Base-by-base conservation (phyloP, 1,284 basidiomycete species). In the Microbotryomycetes sp. region DNA sequence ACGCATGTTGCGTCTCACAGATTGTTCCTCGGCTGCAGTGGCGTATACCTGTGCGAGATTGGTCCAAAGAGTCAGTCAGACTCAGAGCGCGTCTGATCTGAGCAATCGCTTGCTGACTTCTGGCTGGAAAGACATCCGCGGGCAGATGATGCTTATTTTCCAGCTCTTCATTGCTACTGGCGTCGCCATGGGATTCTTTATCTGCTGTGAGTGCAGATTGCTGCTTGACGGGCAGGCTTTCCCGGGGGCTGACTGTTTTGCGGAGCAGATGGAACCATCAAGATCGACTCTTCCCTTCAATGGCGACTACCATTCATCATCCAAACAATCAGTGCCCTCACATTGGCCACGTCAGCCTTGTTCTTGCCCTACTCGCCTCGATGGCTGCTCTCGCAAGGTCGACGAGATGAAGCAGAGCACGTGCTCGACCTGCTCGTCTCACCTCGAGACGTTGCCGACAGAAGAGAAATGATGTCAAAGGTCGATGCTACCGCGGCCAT, bases 351-450 rank as follows among this genome's bases (percentile, higher is more conserved):
- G 15, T 25, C 36, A 6, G 54, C 56, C 1, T 49, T 76, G 19
- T 77, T 80, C 69, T 76, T 83, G 31, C 81, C 81, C 5, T 80
- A 83, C 66, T 83, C 81, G 29, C 81, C 81, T 1, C 76, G 81
- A 15, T 82, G 81, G 81, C 71, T 82, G 19, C 69, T 77, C 32
- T 78, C 79, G 54, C 76, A 76, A n/a, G 79, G 79, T 1, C 75
- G 78, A 2, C 64, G 72, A 28, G 71, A 74, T 3, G 80, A 82
- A 30, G 81, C 81, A 16, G 72, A 75, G 31, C 57, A 49, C 0
- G 73, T 75, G 0, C 74, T 75, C 70, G 60, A 66, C 45, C 66
- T 58, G 28, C 73, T 79, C 5, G 75, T 75, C 6, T 72, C 64
- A 19, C 69, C 56, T 0, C 69, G 72, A 2, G 71, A 77, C 36